Conservation (phyloP, 108 stramenopile genomes). For the Skeletonema potamos region DNA sequence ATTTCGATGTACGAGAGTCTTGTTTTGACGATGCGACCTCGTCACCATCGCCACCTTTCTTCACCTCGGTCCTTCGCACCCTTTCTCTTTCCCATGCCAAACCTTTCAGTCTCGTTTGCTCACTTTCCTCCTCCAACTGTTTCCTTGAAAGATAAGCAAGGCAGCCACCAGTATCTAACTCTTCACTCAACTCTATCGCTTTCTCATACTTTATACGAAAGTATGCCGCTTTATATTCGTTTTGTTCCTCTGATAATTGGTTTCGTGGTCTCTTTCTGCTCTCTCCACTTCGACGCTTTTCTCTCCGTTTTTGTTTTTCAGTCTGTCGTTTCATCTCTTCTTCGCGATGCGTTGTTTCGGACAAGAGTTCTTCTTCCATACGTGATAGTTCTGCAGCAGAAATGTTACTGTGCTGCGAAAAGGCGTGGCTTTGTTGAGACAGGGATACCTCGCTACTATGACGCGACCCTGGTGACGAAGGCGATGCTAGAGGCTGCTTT, state of each 20-base stretch:
- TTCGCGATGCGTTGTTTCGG: constrained; percentile 34
- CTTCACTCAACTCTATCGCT: constrained; percentile 22
- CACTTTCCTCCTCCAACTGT: constrained; percentile 5
- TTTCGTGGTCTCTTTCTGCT: not conserved
- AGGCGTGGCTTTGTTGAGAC: not conserved
- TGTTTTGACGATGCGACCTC: not conserved
- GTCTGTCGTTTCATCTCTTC: constrained; percentile 35
- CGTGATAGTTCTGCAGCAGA: constrained; percentile 33
- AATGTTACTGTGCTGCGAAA: constrained; percentile 11
- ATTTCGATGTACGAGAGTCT: not conserved
- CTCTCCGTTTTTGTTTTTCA: not conserved
- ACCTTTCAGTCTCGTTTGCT: constrained; percentile 17
- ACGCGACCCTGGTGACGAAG: not conserved
- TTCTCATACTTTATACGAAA: constrained; percentile 22
- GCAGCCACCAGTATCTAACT: constrained; percentile 32
- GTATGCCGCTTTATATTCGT: constrained; percentile 4
- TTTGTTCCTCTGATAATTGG: constrained; percentile 12
- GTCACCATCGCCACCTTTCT: not conserved
- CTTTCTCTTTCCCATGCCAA: constrained; percentile 19
- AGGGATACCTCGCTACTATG: not conserved
- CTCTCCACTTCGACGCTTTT: not conserved
- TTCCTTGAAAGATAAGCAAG: constrained; percentile 26
- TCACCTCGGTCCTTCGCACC: not conserved
- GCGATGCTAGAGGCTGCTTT: not conserved
- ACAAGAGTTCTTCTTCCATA: constrained; percentile 31